phyloP scores from a whole-genome alignment of 345 rosid species.

The Draba incana region DNA sequence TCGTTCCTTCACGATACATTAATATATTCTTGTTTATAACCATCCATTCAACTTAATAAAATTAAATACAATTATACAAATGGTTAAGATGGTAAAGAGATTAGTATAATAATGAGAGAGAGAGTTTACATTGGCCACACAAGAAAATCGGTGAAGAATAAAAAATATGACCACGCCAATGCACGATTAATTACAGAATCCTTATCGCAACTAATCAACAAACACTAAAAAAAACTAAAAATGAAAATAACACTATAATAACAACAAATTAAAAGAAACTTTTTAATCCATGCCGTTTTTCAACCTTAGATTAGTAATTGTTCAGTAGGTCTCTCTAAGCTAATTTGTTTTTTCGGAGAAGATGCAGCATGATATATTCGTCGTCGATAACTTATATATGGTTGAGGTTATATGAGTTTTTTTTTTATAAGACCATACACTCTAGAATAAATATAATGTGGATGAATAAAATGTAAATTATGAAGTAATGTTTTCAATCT shows the following conservation, averaged over 20 bases:
- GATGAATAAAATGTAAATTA: constrained; percentile 8
- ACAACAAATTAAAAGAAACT: background rate
- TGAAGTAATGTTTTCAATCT: background rate
- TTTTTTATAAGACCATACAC: background rate
- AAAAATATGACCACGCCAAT: constrained; percentile 32
- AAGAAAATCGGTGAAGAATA: constrained; percentile 35
- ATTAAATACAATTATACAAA: constrained; percentile 2
- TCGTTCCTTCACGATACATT: constrained; percentile 42
- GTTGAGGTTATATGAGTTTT: background rate
- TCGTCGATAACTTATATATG: background rate
- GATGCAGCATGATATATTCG: constrained; percentile 35
- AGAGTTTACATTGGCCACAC: constrained; percentile 40
- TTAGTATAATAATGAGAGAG: constrained; percentile 30
- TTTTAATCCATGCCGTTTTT: constrained; percentile 36
- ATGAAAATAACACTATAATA: background rate
- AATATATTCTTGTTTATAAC: constrained; percentile 14
- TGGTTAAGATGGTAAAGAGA: constrained; percentile 23
- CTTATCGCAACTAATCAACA: constrained; percentile 15
- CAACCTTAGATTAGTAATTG: constrained; percentile 28
- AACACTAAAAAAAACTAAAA: background rate
- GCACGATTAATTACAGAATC: constrained; percentile 38
- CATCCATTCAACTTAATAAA: constrained; percentile 12
- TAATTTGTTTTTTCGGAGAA: constrained; percentile 14
- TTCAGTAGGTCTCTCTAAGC: constrained; percentile 32
- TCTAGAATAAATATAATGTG: background rate